Evolutionary conservation across 2,329 filamentous ascomycete species (phyloP).

Genomic region (Aureobasidium sp.): DNA sequence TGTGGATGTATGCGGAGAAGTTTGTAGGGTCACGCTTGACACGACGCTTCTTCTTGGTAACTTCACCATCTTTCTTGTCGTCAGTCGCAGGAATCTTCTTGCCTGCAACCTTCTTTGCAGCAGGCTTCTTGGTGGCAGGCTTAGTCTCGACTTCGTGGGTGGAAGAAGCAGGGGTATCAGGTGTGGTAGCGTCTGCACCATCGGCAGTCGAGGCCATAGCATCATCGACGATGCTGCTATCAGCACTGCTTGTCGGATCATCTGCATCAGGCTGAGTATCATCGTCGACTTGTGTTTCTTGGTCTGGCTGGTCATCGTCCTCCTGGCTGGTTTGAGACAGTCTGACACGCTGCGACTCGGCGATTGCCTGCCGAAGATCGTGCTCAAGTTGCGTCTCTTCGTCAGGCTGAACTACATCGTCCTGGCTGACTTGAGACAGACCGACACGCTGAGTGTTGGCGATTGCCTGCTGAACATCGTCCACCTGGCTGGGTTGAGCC

Average conservation of each 20-base stretch:
- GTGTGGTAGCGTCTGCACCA: background rate
- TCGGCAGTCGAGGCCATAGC: background rate
- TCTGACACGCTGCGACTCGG: too few relatives aligned
- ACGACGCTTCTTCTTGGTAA: background rate
- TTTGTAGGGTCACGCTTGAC: background rate
- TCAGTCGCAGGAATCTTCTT: conserved; percentile 59
- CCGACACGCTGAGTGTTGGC: too few relatives aligned
- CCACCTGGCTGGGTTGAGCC: background rate
- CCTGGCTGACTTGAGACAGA: background rate
- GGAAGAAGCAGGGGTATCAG: background rate
- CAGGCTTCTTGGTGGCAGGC: background rate
- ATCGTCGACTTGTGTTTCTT: background rate
- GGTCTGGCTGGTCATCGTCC: background rate
- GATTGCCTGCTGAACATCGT: background rate
- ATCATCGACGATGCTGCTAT: background rate
- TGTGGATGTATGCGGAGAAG: background rate
- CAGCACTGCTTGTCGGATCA: background rate
- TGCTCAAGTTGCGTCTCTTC: background rate
- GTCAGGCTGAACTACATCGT: background rate
- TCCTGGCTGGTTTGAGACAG: background rate
- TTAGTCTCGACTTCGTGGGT: background rate
- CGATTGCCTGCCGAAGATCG: background rate
- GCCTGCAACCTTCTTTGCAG: background rate
- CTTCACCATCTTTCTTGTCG: conserved; percentile 18
- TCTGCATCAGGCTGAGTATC: background rate